Conservation (phyloP, 805 yeast species). For the Candida jianshihensis region DNA sequence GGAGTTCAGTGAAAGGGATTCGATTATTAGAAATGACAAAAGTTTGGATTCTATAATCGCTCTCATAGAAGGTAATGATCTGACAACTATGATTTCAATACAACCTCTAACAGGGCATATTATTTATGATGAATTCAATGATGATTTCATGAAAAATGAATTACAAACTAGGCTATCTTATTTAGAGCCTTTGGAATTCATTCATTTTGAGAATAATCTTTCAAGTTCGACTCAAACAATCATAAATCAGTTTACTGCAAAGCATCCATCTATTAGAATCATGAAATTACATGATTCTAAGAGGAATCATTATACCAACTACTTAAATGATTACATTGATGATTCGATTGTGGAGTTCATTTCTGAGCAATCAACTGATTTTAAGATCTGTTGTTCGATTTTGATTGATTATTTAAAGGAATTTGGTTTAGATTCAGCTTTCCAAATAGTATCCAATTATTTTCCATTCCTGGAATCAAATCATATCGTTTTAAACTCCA, state of each 20-base stretch:
- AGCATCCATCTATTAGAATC: constrained; percentile 1
- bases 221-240: constrained; percentile 26
- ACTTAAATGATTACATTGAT: constrained; percentile 11
- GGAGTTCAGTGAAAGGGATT: constrained; percentile 40
- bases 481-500: constrained; percentile 53
- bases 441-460: constrained; percentile 45
- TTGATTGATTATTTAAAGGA: constrained; percentile 51
- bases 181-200: constrained; percentile 70
- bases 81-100: constrained; percentile 48
- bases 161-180: constrained; percentile 70
- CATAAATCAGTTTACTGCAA: constrained; percentile 2
- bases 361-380: constrained; percentile 11
- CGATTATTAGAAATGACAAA: constrained; percentile 23
- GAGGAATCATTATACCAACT: constrained; percentile 8
- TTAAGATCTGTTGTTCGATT: constrained; percentile 36
- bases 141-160: constrained; percentile 47
- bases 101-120: constrained; percentile 74
- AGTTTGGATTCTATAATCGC: constrained; percentile 41
- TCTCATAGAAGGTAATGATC: constrained; percentile 27
- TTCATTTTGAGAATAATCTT: constrained; percentile 36
- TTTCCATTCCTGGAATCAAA: constrained; percentile 40
- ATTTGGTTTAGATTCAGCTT: constrained; percentile 52
- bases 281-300: constrained; percentile 1
- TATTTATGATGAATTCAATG: constrained; percentile 63
- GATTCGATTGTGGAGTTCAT: constrained; percentile 24